phyloP scores from a whole-genome alignment of 2,329 filamentous ascomycete species.

The Aspergillus tanneri region DNA sequence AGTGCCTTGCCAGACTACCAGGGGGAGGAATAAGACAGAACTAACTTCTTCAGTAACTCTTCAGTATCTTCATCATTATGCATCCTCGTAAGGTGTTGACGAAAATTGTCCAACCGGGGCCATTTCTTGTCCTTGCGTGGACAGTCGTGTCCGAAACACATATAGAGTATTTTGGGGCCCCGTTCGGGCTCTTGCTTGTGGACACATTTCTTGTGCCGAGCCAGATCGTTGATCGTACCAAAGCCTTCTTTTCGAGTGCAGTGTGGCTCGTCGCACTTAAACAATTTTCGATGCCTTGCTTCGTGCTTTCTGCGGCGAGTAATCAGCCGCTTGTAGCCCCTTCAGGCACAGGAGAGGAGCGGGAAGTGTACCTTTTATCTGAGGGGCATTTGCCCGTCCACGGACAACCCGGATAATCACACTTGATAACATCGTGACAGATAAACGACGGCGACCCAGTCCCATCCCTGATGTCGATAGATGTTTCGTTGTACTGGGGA shows the following conservation, averaged over 20 bases:
- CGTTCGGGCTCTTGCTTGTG: conserved; percentile 55
- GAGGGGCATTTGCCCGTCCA: conserved; percentile 43
- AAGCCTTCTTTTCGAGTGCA: conserved; percentile 68
- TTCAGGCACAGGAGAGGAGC: too few species aligned
- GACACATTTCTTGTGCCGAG: conserved; percentile 72
- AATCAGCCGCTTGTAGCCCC: conserved; percentile 11
- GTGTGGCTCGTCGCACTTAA: conserved; percentile 57
- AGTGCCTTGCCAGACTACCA: neutral
- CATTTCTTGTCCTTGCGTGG: conserved; percentile 66
- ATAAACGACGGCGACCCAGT: conserved; percentile 56
- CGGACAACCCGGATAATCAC: conserved; percentile 30
- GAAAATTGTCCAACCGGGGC: conserved; percentile 84
- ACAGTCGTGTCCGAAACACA: conserved; percentile 60
- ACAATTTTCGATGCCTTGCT: conserved; percentile 67
- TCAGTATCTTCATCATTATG: conserved; percentile 54
- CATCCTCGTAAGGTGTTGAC: conserved; percentile 70
- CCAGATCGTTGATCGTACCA: conserved; percentile 75
- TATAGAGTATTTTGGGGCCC: conserved; percentile 55
- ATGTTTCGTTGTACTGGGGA: conserved; percentile 8
- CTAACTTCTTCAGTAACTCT: conserved; percentile 51
- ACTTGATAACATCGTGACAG: conserved; percentile 40
- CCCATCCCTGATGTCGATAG: conserved; percentile 34
- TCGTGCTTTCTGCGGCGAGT: conserved; percentile 65
- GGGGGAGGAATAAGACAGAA: neutral
- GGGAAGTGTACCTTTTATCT: conserved; percentile 37